Evolutionary conservation across 768 basidiomycete genomes (phyloP).

Genomic region (Phylloporus sp.): DNA sequence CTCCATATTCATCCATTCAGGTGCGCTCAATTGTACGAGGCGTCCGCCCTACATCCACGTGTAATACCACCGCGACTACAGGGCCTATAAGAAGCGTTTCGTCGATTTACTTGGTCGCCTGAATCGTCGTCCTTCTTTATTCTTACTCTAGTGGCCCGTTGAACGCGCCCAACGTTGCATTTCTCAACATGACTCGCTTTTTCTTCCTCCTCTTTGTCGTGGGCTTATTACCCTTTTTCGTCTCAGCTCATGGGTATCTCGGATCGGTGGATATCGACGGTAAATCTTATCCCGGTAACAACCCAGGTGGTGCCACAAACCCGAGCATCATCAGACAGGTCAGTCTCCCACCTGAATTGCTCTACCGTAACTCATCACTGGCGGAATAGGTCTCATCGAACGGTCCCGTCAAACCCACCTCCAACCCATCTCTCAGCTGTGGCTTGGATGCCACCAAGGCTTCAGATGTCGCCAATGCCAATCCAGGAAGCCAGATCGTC

Average conservation of each 20-base stretch:
- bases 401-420: conserved; percentile 51
- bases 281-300: conserved; percentile 24
- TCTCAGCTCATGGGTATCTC: conserved; percentile 30
- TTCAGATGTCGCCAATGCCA: conserved; percentile 45
- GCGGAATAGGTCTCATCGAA: conserved; percentile 30
- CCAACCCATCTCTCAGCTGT: conserved; percentile 54
- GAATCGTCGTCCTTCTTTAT: conserved; percentile 4
- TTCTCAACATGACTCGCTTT: conserved; percentile 13
- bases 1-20: conserved; percentile 5
- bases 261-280: conserved; percentile 29
- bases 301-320: conserved; percentile 30
- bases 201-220: conserved; percentile 8
- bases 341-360: background rate
- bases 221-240: conserved; percentile 16
- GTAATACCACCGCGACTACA: background rate
- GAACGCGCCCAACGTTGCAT: conserved; percentile 12
- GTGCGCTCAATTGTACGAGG: conserved; percentile 7
- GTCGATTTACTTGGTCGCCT: background rate
- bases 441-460: conserved; percentile 51
- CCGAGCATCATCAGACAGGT: conserved; percentile 43
- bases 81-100: conserved; percentile 16
- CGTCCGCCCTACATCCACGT: conserved; percentile 16
- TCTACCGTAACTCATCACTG: background rate
- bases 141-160: conserved; percentile 15
- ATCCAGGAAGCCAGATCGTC: conserved; percentile 50